A percentile compares a stretch with the other conserved stretches of the same genome.
Evolutionary conservation across 495 filamentous ascomycete genomes (phyloP).

Genomic region (Penicillium diatomitis): DNA sequence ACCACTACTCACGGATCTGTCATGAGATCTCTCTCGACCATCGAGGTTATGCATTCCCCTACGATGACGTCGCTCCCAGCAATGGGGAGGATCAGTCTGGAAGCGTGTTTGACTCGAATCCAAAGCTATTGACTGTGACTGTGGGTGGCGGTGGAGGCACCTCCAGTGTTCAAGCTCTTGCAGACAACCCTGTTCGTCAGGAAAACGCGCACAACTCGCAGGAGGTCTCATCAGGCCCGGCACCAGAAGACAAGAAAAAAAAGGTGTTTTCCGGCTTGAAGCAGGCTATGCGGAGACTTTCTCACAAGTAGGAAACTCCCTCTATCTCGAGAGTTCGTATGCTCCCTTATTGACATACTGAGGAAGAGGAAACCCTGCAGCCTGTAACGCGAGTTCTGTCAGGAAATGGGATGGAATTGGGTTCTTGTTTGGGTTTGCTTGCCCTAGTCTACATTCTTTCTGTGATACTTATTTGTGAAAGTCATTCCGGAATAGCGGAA

Average conservation of each 20-base stretch:
- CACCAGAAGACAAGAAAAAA: conserved; percentile 1
- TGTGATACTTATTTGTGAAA: no score
- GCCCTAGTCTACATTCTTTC: no score
- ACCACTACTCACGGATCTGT: conserved; percentile 62
- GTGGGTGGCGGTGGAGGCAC: conserved; percentile 44
- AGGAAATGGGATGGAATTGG: no score
- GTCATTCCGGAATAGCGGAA: no score
- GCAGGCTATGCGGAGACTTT: conserved; percentile 8
- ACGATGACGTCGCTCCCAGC: conserved; percentile 61
- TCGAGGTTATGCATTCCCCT: conserved; percentile 68
- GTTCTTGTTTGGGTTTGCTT: no score
- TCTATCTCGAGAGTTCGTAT: no score
- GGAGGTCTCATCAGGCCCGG: background rate
- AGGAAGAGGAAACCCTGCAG: no score
- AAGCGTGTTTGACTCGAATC: conserved; percentile 48
- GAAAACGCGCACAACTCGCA: background rate
- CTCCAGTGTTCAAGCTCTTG: background rate
- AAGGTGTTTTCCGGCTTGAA: conserved; percentile 3
- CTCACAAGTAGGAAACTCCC: conserved; percentile 1
- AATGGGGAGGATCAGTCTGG: conserved; percentile 54
- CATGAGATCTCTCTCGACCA: conserved; percentile 54
- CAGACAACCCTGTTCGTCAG: background rate
- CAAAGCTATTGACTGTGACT: conserved; percentile 49
- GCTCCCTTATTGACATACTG: no score
- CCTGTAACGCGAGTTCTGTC: no score